Evolutionary conservation across 2,329 filamentous ascomycete genomes (phyloP), one percentile per base, ranked within the genome.

Genomic region (Aaosphaeria pasadenensis): DNA sequence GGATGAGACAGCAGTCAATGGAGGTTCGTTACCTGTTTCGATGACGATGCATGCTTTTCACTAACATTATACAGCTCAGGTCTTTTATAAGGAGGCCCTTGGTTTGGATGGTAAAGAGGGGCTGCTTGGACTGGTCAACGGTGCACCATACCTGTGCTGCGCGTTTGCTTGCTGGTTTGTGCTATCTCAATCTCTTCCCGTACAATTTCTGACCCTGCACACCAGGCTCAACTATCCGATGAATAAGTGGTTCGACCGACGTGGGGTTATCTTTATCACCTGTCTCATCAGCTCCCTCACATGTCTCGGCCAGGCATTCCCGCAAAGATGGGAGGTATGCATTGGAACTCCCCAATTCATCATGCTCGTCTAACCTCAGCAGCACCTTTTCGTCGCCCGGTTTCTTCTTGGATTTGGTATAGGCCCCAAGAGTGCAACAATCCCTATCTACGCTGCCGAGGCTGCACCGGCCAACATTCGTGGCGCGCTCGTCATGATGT

Each of bases 401-500:
- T 51, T 59, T 39, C 43, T 59, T 1, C 49, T 59, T 35, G 56
- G 56, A 5, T 39, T 59, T 33, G 56, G 54, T 5, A 57, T 59
- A 38, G 56, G 56, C 4, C 51, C 53, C 11, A 59, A 59, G 43
- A 56, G 55, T 45, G 55, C 71, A 0, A 75, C 74, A 0, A 69
- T 74, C 4, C 73, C 73, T 1, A 69, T 76, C 9, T 75, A 73
- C 49, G 69, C 70, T 0, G 72, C 72, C 4, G 74, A 76, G 54
- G 72, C 71, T 47, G 65, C 73, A 2, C 73, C 74, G 1, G 68
- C 72, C 1, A 70, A 67, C 4, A 76, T 77, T 41, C 65, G 74
- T 41, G 74, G 74, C 9, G 74, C 73, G 5, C 52, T 77, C 11
- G 74, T 76, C 17, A 76, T 77, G 66, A 72, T 72, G 67, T 77